These are phyloP conservation scores for Ganoderma lingzhi DNA, from an alignment of 1,284 basidiomycete species.

Conservation along the genomic window DNA sequence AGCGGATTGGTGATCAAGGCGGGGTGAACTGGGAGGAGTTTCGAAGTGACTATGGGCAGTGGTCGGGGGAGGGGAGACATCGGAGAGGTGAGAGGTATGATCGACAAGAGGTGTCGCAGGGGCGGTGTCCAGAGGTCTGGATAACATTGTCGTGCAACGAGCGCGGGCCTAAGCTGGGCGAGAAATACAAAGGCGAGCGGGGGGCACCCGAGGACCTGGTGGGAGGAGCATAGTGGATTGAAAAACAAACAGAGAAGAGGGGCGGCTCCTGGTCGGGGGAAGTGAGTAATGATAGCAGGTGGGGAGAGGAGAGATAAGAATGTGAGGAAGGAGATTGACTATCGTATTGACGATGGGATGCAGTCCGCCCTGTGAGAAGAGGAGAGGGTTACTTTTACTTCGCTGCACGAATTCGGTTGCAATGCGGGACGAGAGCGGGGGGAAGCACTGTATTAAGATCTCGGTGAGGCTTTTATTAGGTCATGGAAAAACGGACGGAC, in stretches of 20 bases:
- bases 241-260: slow-evolving; percentile 19
- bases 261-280: slow-evolving; percentile 19
- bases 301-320: slow-evolving; percentile 28
- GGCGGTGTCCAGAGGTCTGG: slow-evolving; percentile 17
- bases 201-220: slow-evolving; percentile 13
- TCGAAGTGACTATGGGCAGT: slow-evolving; percentile 1
- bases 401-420: background rate
- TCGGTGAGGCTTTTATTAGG: background rate
- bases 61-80: slow-evolving; percentile 13
- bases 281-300: slow-evolving; percentile 28
- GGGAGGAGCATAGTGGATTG: slow-evolving; percentile 10
- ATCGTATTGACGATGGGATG: background rate
- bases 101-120: background rate
- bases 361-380: background rate
- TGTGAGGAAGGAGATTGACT: background rate
- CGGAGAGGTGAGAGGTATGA: slow-evolving; percentile 21
- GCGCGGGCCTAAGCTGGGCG: slow-evolving; percentile 13
- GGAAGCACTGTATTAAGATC: background rate
- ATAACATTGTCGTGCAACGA: slow-evolving; percentile 25
- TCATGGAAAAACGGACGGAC: background rate
- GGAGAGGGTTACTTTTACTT: slow-evolving; percentile 5
- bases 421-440: background rate
- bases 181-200: slow-evolving; percentile 15
- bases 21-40: background rate
- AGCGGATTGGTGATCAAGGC: background rate